phyloP scores from a whole-genome alignment of 805 yeast genomes.

The Yarrowia sp. region DNA sequence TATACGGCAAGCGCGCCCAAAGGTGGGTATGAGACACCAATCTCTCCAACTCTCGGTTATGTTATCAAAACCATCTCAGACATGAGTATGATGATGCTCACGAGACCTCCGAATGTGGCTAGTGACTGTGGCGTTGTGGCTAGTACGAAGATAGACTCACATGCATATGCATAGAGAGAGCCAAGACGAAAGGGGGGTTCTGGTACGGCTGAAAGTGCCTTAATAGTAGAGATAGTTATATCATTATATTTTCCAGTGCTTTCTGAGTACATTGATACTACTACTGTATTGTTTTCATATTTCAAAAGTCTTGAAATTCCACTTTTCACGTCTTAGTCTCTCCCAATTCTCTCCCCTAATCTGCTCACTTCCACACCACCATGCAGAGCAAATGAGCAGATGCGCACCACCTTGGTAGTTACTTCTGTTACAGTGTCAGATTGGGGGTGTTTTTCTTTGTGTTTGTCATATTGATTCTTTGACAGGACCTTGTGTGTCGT shows the following conservation, averaged over 20 bases:
- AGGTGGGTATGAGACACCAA: not conserved
- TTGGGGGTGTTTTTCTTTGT: not conserved
- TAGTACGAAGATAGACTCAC: constrained; percentile 15
- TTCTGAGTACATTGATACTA: not conserved
- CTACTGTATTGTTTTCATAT: too few species aligned
- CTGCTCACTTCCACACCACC: constrained; percentile 1
- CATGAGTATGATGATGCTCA: not conserved
- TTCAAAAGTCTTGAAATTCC: too few species aligned
- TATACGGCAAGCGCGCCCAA: not conserved
- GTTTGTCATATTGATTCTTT: not conserved
- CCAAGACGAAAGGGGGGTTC: not conserved
- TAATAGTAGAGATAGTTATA: not conserved
- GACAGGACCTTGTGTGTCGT: too few species aligned
- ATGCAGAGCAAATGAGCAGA: constrained; percentile 19
- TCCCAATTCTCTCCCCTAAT: not conserved
- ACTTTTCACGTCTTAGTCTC: not conserved
- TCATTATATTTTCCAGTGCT: not conserved
- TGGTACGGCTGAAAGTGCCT: too few species aligned
- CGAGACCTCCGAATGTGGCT: constrained; percentile 9
- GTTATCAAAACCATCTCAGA: not conserved
- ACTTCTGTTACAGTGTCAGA: not conserved
- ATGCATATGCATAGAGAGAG: constrained; percentile 28
- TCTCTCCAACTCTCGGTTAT: not conserved
- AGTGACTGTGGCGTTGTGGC: constrained; percentile 30
- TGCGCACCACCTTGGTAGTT: constrained; percentile 6